Evolutionary conservation across 2,329 filamentous ascomycete species (phyloP).

Genomic region (Neurospora crassa): DNA sequence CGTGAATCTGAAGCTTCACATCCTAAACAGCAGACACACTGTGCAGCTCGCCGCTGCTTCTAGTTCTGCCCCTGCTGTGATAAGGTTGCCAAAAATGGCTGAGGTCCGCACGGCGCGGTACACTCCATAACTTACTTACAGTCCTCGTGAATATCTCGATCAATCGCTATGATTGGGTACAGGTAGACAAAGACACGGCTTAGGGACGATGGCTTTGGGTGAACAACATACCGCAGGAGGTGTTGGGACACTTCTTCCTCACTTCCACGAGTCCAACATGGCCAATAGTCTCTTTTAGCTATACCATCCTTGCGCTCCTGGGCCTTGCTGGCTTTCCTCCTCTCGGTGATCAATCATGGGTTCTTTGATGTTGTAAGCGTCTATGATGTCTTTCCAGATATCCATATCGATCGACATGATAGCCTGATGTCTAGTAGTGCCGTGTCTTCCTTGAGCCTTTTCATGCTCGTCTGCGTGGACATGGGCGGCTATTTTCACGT

Average conservation of each 20-base stretch:
- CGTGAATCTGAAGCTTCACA: not conserved
- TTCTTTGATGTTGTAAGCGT: constrained; percentile 65
- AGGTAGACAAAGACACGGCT: not conserved
- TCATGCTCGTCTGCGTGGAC: constrained; percentile 35
- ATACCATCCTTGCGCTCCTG: constrained; percentile 57
- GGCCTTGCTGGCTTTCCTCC: constrained; percentile 42
- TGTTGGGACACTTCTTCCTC: not conserved
- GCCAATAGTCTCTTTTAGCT: constrained; percentile 22
- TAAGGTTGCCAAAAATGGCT: not conserved
- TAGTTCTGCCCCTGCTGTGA: not conserved
- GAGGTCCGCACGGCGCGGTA: not conserved
- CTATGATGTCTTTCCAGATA: constrained; percentile 70
- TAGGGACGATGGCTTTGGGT: not conserved
- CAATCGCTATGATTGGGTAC: not conserved
- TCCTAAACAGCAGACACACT: not conserved
- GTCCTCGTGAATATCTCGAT: not conserved
- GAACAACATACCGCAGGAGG: not conserved
- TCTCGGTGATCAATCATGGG: constrained; percentile 77
- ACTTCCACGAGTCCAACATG: no score
- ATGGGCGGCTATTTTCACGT: constrained; percentile 26
- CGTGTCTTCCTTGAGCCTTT: constrained; percentile 29
- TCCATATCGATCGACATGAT: constrained; percentile 81
- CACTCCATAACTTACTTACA: not conserved
- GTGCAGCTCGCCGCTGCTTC: not conserved
- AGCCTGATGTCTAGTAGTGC: constrained; percentile 67